Evolutionary conservation across 1,139 yeast species (phyloP).

Genomic region (Magnusiomyces ingens): DNA sequence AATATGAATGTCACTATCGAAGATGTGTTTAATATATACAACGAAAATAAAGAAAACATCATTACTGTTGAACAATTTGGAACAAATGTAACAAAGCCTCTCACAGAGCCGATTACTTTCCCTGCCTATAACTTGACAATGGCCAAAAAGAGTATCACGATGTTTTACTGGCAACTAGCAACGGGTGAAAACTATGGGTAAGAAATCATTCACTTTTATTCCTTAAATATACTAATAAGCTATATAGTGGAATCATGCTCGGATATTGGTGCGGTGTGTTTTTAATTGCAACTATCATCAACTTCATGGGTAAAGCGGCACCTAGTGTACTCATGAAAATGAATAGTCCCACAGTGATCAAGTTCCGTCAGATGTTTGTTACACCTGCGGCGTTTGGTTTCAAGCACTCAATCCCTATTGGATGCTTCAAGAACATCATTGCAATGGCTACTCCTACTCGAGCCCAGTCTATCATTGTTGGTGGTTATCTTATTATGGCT

Average conservation of each 20-base stretch:
- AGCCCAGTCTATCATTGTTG: conserved; percentile 19
- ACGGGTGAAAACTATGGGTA: conserved; percentile 6
- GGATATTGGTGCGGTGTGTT: conserved; percentile 25
- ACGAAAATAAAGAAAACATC: too few relatives aligned
- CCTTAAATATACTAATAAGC: background rate
- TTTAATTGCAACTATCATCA: conserved; percentile 19
- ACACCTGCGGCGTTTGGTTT: conserved; percentile 13
- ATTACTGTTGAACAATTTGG: too few relatives aligned
- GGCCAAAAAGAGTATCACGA: too few relatives aligned
- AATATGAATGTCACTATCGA: too few relatives aligned
- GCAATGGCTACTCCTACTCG: conserved; percentile 22
- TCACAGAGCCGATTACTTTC: too few relatives aligned
- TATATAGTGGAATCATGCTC: conserved; percentile 23
- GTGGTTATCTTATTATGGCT: conserved; percentile 19
- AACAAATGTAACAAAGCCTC: too few relatives aligned
- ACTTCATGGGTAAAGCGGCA: conserved; percentile 13
- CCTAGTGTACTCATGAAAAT: conserved; percentile 7
- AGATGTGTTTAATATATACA: too few relatives aligned
- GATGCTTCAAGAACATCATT: conserved; percentile 20
- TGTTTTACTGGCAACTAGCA: too few relatives aligned
- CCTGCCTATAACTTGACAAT: too few relatives aligned
- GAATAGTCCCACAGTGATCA: conserved; percentile 4
- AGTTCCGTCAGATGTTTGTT: conserved; percentile 5
- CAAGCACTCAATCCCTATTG: conserved; percentile 10
- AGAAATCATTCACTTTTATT: background rate